Base-by-base conservation (phyloP, 768 basidiomycete genomes). In the Lenzites betulinus region DNA sequence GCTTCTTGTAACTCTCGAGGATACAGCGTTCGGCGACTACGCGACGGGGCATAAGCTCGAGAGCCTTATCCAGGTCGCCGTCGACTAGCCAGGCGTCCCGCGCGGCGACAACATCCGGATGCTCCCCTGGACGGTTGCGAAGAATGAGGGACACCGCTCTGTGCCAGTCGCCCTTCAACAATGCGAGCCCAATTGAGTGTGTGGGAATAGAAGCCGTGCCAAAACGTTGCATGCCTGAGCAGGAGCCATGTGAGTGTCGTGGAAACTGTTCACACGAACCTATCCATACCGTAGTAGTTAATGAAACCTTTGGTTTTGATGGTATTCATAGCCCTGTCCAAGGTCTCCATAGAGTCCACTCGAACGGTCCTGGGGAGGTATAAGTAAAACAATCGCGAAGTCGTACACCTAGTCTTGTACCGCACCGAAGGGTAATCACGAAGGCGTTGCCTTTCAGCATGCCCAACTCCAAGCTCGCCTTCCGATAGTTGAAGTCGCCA, bases 401-500 rank as follows among this genome's bases (percentile, higher is more conserved):
- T 43, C 20, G 12, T 35, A 9, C n/a, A n/a, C n/a, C n/a, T 38
- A 54, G 49, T 5, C n/a, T 20, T 23, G 6, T n/a, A n/a, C 67
- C 80, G 60, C 68, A 95, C 95, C 96, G 82, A 20, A 99, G 78
- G 0, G 96, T 98, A 63, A 99, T 96, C 46, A 95, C 81, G 66
- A 99, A 99, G 7, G 88, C 85, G 73, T 99, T 99, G 9, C 97
- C 97, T 74, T 95, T 94, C 67, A 98, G 78, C 93, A 95, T 93
- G 6, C 97, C 97, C 47, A 99, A 79, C 71, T 98, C 95, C 46
- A 99, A 75, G 59, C 86, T 81, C 1, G 86, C 81, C 68, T 91
- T 89, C 52, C 88, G 82, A 73, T 98, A 98, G 49, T 84, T 86
- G 64, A 98, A 74, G 73, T 98, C 95, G 0, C 92, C 86, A 52